Conservation (phyloP, 495 filamentous ascomycete species). For the Trichoderma parareesei region DNA sequence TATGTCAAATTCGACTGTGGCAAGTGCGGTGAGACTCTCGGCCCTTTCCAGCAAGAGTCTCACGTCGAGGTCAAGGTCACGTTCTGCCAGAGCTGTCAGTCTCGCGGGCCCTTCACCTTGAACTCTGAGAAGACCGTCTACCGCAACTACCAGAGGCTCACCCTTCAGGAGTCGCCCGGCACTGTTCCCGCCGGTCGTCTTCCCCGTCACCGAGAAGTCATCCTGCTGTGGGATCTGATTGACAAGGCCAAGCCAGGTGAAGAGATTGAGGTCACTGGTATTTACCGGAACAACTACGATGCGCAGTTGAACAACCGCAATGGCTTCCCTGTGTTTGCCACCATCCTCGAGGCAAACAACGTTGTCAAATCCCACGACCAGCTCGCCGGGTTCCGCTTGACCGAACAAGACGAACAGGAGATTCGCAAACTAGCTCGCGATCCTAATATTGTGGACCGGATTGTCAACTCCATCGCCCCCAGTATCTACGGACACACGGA, state of each 20-base stretch:
- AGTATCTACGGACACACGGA: conserved; percentile 96
- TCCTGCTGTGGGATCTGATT: conserved; percentile 95
- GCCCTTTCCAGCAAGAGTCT: conserved; percentile 95
- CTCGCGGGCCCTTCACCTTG: conserved; percentile 87
- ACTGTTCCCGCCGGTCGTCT: conserved; percentile 95
- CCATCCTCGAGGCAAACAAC: conserved; percentile 94
- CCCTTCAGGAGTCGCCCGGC: conserved; percentile 93
- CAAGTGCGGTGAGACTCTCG: conserved; percentile 86
- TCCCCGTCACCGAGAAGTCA: conserved; percentile 88
- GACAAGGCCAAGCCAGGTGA: conserved; percentile 96
- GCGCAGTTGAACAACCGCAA: conserved; percentile 98
- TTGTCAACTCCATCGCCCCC: conserved; percentile 89
- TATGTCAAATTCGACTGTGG: conserved; percentile 95
- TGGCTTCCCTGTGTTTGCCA: conserved; percentile 97
- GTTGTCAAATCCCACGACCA: conserved; percentile 96
- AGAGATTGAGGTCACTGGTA: conserved; percentile 92
- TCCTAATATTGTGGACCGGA: conserved; percentile 88
- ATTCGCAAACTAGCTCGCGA: conserved; percentile 84
- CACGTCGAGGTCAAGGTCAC: conserved; percentile 92
- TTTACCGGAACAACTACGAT: conserved; percentile 98
- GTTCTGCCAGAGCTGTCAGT: conserved; percentile 97
- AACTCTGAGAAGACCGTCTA: conserved; percentile 99
- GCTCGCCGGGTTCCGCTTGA: conserved; percentile 92
- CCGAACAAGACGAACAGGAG: conserved; percentile 87
- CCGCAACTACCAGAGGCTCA: conserved; percentile 97